phyloP scores from a whole-genome alignment of 2,329 filamentous ascomycete species.

The Hypoxylon sp. region DNA sequence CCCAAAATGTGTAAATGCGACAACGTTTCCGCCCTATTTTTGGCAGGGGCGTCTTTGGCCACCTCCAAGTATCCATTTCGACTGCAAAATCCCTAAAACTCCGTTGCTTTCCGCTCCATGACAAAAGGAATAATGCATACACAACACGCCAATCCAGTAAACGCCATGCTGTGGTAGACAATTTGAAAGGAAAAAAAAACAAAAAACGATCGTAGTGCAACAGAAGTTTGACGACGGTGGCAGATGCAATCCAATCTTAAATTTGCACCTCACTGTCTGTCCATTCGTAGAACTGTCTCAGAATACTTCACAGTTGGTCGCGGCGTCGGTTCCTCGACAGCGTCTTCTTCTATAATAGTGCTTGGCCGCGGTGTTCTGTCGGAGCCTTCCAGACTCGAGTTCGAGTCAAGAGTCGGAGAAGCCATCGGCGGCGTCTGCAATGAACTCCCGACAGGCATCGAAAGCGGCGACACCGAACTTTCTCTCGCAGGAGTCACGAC shows the following conservation, averaged over 20 bases:
- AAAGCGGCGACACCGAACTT: conserved; percentile 47
- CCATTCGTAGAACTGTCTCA: conserved; percentile 23
- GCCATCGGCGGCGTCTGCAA: conserved; percentile 49
- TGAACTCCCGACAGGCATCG: conserved; percentile 36
- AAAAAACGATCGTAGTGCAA: conserved; percentile 33
- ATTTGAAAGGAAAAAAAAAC: too few species aligned
- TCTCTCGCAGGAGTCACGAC: conserved; percentile 64
- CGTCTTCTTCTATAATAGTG: conserved; percentile 37
- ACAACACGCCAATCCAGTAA: conserved; percentile 39
- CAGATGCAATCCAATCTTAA: background rate
- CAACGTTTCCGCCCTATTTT: conserved; percentile 36
- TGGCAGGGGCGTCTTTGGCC: conserved; percentile 27
- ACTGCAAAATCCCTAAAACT: conserved; percentile 37
- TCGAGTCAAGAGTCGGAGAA: conserved; percentile 39
- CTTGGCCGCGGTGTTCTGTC: conserved; percentile 60
- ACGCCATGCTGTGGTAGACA: conserved; percentile 46
- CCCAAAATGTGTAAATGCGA: conserved; percentile 41
- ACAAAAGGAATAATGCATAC: conserved; percentile 46
- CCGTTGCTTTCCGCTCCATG: conserved; percentile 40
- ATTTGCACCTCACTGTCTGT: conserved; percentile 23
- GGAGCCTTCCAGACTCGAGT: conserved; percentile 41
- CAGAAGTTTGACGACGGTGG: conserved; percentile 4
- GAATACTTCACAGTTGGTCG: conserved; percentile 47
- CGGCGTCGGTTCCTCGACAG: conserved; percentile 57
- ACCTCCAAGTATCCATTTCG: conserved; percentile 23